Conservation (phyloP, 306 rosid genomes). For the Trichosanthes cucumerina region DNA sequence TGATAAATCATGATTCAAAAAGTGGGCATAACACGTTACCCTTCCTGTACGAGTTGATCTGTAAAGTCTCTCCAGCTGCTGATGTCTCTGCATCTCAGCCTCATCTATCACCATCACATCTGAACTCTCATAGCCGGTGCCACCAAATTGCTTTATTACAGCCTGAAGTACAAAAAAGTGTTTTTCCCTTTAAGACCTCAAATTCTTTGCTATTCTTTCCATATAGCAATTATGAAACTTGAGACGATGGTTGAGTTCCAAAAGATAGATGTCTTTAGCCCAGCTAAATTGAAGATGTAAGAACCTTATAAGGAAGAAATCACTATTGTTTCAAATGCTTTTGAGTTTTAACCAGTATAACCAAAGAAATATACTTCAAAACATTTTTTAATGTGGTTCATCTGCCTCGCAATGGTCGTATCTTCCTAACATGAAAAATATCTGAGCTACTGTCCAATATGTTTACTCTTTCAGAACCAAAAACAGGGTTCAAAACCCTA, state of each 20-base stretch:
- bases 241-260: background rate
- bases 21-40: slow-evolving; percentile 27
- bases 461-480: background rate
- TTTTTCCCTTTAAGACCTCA: background rate
- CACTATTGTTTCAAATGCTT: background rate
- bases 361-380: background rate
- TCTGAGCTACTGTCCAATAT: background rate
- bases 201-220: background rate
- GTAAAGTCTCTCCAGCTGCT: slow-evolving; percentile 72
- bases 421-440: background rate
- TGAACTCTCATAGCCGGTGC: slow-evolving; percentile 82
- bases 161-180: slow-evolving; percentile 38
- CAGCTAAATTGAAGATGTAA: background rate
- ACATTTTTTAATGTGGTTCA: background rate
- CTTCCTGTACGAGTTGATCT: slow-evolving; percentile 80
- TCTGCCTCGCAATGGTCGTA: no score
- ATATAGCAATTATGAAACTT: background rate
- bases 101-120: slow-evolving; percentile 88
- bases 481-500: background rate
- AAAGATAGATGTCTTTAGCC: background rate
- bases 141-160: slow-evolving; percentile 78
- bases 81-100: slow-evolving; percentile 93
- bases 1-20: background rate
- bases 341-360: background rate
- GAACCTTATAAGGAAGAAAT: background rate